phyloP scores from a whole-genome alignment of 352 stramenopile genomes.

The Globisporangium echinulatum region DNA sequence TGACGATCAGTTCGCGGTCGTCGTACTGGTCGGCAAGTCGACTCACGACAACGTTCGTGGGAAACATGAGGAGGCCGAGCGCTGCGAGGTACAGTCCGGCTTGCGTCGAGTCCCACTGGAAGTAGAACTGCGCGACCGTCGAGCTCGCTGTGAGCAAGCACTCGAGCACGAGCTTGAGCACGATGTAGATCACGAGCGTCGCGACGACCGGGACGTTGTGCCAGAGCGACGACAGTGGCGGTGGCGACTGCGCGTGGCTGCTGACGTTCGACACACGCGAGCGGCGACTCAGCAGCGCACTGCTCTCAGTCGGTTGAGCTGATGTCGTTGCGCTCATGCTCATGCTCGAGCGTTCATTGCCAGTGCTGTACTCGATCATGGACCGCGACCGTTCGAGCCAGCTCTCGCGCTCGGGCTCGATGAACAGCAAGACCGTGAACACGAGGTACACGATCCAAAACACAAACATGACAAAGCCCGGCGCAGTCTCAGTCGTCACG shows the following conservation, averaged over 20 bases:
- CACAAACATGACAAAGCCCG: constrained; percentile 88
- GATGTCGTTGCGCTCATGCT: too few species aligned
- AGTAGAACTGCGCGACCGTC: constrained; percentile 87
- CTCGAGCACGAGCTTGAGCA: constrained; percentile 91
- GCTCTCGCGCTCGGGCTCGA: constrained; percentile 56
- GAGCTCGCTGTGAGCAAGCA: constrained; percentile 81
- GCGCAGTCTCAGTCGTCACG: constrained; percentile 84
- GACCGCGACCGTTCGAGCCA: constrained; percentile 41
- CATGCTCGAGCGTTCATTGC: not conserved
- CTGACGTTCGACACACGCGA: not conserved
- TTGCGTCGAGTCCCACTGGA: constrained; percentile 81
- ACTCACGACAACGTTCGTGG: constrained; percentile 87
- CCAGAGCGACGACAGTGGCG: constrained; percentile 52
- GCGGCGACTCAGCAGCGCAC: constrained; percentile 2
- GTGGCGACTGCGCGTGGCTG: not conserved
- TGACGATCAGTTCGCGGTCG: constrained; percentile 89
- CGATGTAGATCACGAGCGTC: constrained; percentile 84
- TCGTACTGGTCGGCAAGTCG: constrained; percentile 87
- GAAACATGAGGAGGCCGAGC: constrained; percentile 89
- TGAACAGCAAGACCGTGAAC: constrained; percentile 47
- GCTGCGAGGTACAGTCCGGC: constrained; percentile 86
- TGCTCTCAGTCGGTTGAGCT: constrained; percentile 3
- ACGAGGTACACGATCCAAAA: constrained; percentile 65
- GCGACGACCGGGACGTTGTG: constrained; percentile 70
- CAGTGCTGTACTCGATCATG: constrained; percentile 18